Base-by-base conservation (phyloP, 495 filamentous ascomycete species). In the Filosporella fistucella region DNA sequence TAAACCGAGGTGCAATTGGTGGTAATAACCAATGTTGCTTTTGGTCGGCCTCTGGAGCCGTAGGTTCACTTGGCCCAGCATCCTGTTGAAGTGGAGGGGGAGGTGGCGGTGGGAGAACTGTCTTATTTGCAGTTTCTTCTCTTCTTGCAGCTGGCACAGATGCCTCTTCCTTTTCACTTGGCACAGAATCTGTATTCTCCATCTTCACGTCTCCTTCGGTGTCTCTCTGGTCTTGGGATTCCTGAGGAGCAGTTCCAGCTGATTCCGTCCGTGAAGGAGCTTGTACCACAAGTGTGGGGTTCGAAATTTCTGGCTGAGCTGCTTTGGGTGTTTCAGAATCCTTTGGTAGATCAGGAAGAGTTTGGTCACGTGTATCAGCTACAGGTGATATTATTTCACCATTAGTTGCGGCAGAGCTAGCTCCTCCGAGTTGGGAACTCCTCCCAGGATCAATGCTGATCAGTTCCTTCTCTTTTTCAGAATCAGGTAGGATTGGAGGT, bases 21-120 rank as follows among this genome's bases (percentile, higher is more conserved):
- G 88, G 88, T 40, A 97, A 68, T 24, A 99, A 71, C 70, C 76
- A 94, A 54, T 85, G 82, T 46, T 84, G 77, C 43, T 71, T 65
- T 20, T 75, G 65, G 34, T 68, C 68, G 6, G 68, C 62, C 18
- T 65, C 59, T 25, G 58, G 61, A 22, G 54, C 60, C 22, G 57
- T 60, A 23, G 55, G 64, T 17, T 50, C 54, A 41, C 50, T 40
- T 33, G 47, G 51, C 59, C 63, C 25, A 55, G 54, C 66, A 25
- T 72, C 61, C 32, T 73, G 49, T 8, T 42, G 49, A 13, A 28
- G 20, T 30, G 55, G 49, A 24, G 36, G 21, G 36, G 55, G 70
- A 20, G 68, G 66, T 18, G 75, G 67, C 37, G 81, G 84, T 6
- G 83, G 86, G 42, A 80, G 82, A 38, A 77, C 76, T 30, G 81